Evolutionary conservation across 148 eudicot species (phyloP), one percentile per base, ranked within the genome.

Genomic region (Rhododendron mucronatum): DNA sequence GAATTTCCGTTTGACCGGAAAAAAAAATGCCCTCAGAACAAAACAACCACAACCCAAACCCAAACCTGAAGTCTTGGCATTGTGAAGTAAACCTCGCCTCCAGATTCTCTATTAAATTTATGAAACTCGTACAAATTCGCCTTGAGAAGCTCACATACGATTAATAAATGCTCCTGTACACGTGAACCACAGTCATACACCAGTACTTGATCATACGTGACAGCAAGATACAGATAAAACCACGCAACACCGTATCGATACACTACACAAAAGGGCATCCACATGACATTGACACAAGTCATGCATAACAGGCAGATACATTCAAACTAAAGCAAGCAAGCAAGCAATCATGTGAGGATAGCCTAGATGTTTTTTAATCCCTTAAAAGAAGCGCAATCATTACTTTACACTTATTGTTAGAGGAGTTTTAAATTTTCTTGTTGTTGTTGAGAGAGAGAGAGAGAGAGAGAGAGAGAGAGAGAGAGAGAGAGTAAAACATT

Each of bases 11-110:
- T 39, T 39, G 41, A 39, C 41, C 0, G 41, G 41, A 3, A 39
- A 39, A 39, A 39, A 39, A 39, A 39, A 39, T 39, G 8, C 18
- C 48, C n/a, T 41, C n/a, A 47, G 26, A 75, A 55, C 82, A 61
- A 67, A 67, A 83, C 14, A 63, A 77, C 77, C 35, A 53, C 37
- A 15, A 47, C 30, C 73, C 91, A 77, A 89, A 97, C 9, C 99
- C 30, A 30, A 30, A 30, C 30, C 99, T 97, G 99, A 88, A 97
- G 92, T 91, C 99, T 95, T 88, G 99, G 98, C 99, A 97, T 97
- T 81, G 99, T 97, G 89, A 97, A 97, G 90, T 97, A 97, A 87
- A 97, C 99, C 89, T 97, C 99, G 41, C 99, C 99, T 85, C 99
- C 99, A 78, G 99, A 97, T 92, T 97, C 99, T 87, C 99, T 92